A percentile compares a stretch with the other conserved stretches of the same genome.
These are phyloP conservation scores for Schwanniomyces vanrijiae DNA, from an alignment of 805 yeast species.

Conservation along the genomic window DNA sequence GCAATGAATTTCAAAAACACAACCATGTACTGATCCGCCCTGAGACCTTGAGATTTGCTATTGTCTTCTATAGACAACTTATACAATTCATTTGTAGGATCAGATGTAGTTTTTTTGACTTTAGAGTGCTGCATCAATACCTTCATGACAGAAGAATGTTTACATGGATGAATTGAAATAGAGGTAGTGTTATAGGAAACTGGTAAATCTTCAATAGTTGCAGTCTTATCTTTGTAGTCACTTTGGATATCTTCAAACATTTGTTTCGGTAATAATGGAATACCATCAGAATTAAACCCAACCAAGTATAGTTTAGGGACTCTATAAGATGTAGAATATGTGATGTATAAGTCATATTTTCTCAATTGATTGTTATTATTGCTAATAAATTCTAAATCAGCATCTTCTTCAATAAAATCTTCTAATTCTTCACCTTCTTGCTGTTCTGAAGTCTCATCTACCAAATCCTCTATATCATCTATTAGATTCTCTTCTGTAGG, in stretches of 20 bases:
- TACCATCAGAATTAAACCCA: slow-evolving; percentile 81
- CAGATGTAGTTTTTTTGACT: slow-evolving; percentile 20
- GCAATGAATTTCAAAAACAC: slow-evolving; percentile 92
- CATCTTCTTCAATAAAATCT: slow-evolving; percentile 23
- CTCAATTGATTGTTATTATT: slow-evolving; percentile 46
- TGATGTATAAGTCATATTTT: slow-evolving; percentile 83
- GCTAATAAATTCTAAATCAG: slow-evolving; percentile 33
- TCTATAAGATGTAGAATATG: slow-evolving; percentile 91
- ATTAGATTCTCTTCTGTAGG: slow-evolving; percentile 14
- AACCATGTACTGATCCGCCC: slow-evolving; percentile 89
- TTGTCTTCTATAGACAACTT: slow-evolving; percentile 47
- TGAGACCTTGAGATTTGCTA: slow-evolving; percentile 35
- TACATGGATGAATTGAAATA: slow-evolving; percentile 94
- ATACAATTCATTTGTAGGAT: slow-evolving; percentile 40
- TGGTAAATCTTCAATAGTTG: slow-evolving; percentile 92
- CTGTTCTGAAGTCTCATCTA: slow-evolving; percentile 42
- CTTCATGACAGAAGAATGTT: slow-evolving; percentile 92
- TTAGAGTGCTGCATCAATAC: slow-evolving; percentile 75
- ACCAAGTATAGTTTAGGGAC: slow-evolving; percentile 93
- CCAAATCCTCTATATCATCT: slow-evolving; percentile 47
- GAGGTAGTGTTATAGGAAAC: slow-evolving; percentile 72
- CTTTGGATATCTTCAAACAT: slow-evolving; percentile 94
- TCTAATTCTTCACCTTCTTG: slow-evolving; percentile 24
- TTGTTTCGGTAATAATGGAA: slow-evolving; percentile 79
- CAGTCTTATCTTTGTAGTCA: slow-evolving; percentile 94